These are phyloP conservation scores for Mortierella sp. DNA, from an alignment of 371 early-diverging fungal species.

Conservation along the genomic window DNA sequence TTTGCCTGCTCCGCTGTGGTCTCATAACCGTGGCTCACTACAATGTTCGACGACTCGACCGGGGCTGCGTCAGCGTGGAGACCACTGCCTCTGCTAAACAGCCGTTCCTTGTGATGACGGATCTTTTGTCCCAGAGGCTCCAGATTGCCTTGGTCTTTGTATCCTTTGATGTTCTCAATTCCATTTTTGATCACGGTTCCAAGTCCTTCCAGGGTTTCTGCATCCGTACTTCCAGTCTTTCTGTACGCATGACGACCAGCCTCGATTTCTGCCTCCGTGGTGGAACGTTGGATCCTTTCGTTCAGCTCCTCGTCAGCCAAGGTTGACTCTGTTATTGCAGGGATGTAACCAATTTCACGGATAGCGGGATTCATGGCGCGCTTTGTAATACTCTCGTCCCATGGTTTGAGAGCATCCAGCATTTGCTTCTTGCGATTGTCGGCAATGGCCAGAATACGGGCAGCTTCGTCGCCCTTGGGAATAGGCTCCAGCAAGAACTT, in stretches of 20 bases:
- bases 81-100: neutral
- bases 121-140: slow-evolving; percentile 1
- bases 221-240: slow-evolving; percentile 5
- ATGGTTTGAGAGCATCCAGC: slow-evolving; percentile 15
- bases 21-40: too few relatives aligned
- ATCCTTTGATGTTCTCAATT: slow-evolving; percentile 4
- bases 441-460: slow-evolving; percentile 26
- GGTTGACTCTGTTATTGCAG: slow-evolving; percentile 21
- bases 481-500: slow-evolving; percentile 42
- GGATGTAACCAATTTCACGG: slow-evolving; percentile 47
- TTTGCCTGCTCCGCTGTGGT: too few relatives aligned
- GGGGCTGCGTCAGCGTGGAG: too few relatives aligned
- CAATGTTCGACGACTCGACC: too few relatives aligned
- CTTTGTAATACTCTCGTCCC: slow-evolving; percentile 53
- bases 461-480: slow-evolving; percentile 31
- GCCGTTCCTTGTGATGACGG: too few relatives aligned
- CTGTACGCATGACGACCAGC: slow-evolving; percentile 15
- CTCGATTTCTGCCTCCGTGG: slow-evolving; percentile 7
- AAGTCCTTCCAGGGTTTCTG: slow-evolving; percentile 25
- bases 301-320: slow-evolving; percentile 10
- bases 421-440: slow-evolving; percentile 24
- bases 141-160: slow-evolving; percentile 19
- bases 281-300: slow-evolving; percentile 1
- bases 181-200: slow-evolving; percentile 3
- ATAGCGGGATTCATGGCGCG: slow-evolving; percentile 36